Evolutionary conservation across 768 basidiomycete genomes (phyloP).

Genomic region (Lactarius psammicola): DNA sequence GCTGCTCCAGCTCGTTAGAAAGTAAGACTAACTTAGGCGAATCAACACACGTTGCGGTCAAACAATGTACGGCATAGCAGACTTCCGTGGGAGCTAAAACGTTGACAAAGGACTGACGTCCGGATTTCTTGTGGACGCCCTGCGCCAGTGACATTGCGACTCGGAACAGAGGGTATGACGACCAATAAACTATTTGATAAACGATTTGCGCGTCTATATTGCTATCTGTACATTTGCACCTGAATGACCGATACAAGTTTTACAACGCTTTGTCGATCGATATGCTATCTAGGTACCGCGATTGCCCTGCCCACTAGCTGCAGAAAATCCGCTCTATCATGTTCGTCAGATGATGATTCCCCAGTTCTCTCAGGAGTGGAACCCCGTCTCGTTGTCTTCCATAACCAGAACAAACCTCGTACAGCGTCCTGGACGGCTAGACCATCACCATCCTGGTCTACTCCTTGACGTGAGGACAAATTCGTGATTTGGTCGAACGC

Average conservation of each 20-base stretch:
- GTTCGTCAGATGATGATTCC: constrained; percentile 5
- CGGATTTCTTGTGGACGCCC: not conserved
- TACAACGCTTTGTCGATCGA: not conserved
- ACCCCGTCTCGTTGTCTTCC: constrained; percentile 15
- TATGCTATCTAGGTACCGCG: constrained; percentile 2
- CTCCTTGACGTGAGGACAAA: constrained; percentile 1
- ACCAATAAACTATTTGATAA: not conserved
- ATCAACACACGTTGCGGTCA: no score
- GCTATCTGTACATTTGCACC: not conserved
- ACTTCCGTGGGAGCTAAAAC: no score
- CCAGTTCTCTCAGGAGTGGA: not conserved
- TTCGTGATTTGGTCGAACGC: not conserved
- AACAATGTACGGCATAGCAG: no score
- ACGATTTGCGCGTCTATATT: not conserved
- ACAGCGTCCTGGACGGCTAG: constrained; percentile 20
- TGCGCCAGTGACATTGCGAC: not conserved
- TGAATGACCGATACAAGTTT: not conserved
- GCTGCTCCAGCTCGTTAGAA: no score
- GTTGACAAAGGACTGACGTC: no score
- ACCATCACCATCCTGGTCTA: not conserved
- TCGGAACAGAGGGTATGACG: not conserved
- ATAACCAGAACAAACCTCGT: constrained; percentile 19
- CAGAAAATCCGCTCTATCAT: constrained; percentile 19
- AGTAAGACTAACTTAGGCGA: no score
- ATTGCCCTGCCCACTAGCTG: constrained; percentile 21